Evolutionary conservation across 2,329 filamentous ascomycete species (phyloP).

Genomic region (Cadophora sp.): DNA sequence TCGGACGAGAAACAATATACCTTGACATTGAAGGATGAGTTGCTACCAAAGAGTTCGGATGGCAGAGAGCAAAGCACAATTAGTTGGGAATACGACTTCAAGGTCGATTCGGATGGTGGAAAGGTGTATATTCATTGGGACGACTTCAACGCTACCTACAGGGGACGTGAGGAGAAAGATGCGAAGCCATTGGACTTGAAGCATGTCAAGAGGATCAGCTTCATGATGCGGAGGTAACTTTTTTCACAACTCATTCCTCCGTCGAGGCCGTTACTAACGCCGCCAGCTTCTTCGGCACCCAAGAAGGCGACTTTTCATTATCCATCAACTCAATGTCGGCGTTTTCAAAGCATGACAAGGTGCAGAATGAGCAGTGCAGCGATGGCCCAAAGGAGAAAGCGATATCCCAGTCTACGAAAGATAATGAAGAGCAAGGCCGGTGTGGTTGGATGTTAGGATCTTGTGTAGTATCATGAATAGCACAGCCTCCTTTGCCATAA

Average conservation of each 20-base stretch:
- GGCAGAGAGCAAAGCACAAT: conserved; percentile 75
- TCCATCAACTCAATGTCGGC: conserved; percentile 62
- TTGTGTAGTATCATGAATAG: conserved; percentile 25
- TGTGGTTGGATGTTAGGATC: conserved; percentile 30
- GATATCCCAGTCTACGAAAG: neutral
- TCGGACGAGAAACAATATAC: conserved; percentile 75
- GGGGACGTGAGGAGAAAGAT: conserved; percentile 69
- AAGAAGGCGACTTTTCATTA: conserved; percentile 72
- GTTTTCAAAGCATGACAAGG: conserved; percentile 35
- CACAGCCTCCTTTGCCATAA: neutral
- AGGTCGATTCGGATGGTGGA: conserved; percentile 43
- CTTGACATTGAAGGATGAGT: conserved; percentile 74
- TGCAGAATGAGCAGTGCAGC: conserved; percentile 26
- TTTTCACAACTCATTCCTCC: neutral
- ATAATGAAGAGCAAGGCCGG: conserved; percentile 21
- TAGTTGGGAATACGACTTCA: conserved; percentile 78
- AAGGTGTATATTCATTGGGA: conserved; percentile 67
- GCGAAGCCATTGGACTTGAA: conserved; percentile 63
- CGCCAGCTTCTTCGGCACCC: conserved; percentile 72
- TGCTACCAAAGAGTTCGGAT: conserved; percentile 62
- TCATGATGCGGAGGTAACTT: conserved; percentile 82
- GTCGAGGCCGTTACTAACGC: conserved; percentile 25
- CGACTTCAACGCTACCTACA: conserved; percentile 74
- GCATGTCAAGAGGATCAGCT: conserved; percentile 69
- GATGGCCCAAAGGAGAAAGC: conserved; percentile 26